These are phyloP conservation scores for Blastobotrys muscicola DNA, from an alignment of 805 yeast genomes.

Conservation along the genomic window DNA sequence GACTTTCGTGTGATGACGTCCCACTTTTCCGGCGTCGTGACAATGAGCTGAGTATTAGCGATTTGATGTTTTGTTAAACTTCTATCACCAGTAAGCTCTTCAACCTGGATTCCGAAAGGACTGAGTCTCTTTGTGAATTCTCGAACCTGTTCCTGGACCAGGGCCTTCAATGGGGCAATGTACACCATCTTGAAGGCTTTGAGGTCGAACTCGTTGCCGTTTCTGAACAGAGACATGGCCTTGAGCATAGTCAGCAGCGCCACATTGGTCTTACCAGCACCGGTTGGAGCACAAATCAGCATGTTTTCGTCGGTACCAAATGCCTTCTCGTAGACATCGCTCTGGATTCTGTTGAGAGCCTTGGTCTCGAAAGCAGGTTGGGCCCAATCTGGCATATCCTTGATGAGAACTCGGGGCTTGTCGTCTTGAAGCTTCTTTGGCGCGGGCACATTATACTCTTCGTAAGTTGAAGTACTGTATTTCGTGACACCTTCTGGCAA, in stretches of 20 bases:
- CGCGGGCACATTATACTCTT: constrained; percentile 87
- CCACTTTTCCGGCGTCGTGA: constrained; percentile 97
- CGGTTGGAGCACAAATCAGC: constrained; percentile 93
- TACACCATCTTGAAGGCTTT: constrained; percentile 68
- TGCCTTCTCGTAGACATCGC: constrained; percentile 71
- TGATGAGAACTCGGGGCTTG: constrained; percentile 9
- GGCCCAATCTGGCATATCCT: constrained; percentile 73
- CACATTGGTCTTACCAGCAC: constrained; percentile 97
- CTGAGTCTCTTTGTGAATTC: constrained; percentile 66
- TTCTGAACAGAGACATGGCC: constrained; percentile 45
- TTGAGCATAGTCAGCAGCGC: constrained; percentile 78
- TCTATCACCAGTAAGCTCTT: constrained; percentile 87
- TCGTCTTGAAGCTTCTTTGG: constrained; percentile 41
- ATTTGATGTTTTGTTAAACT: constrained; percentile 68
- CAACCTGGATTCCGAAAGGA: constrained; percentile 59
- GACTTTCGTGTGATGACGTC: constrained; percentile 86
- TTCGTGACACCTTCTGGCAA: constrained; percentile 82
- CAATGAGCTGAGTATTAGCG: constrained; percentile 66
- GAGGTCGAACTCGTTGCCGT: constrained; percentile 36
- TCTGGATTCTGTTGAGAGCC: constrained; percentile 73
- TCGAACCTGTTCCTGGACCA: constrained; percentile 89
- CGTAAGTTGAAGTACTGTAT: constrained; percentile 62
- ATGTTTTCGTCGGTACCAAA: constrained; percentile 62
- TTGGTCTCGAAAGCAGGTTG: constrained; percentile 65
- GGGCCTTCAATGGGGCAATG: constrained; percentile 87